Percentiles rank a stretch among this genome's conserved stretches.
phyloP scores from a whole-genome alignment of 2,329 filamentous ascomycete species.

The Fusarium sp. region DNA sequence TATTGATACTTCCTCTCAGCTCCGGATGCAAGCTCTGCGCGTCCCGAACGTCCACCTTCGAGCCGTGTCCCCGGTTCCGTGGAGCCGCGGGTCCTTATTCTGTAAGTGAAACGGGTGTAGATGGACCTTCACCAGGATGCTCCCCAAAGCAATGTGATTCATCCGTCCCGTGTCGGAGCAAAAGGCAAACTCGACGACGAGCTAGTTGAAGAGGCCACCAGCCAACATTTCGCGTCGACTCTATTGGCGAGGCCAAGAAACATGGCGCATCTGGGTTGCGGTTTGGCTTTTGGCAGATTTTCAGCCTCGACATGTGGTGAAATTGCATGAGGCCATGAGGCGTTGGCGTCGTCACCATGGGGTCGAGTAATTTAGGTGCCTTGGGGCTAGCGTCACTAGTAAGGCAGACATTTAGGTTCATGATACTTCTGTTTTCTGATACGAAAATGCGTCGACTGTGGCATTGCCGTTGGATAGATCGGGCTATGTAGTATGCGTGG shows the following conservation, averaged over 20 bases:
- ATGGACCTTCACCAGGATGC: neutral
- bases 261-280: neutral
- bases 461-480: neutral
- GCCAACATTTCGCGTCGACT: neutral
- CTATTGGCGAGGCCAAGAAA: neutral
- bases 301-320: neutral
- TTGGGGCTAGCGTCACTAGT: neutral
- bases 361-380: slow-evolving; percentile 1
- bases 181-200: neutral
- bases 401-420: neutral
- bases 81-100: neutral
- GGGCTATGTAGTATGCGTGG: too few species aligned
- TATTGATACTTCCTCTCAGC: neutral
- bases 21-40: neutral
- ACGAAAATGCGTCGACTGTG: neutral
- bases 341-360: neutral
- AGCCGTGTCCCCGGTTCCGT: neutral
- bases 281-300: neutral
- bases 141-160: neutral
- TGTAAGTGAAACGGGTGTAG: neutral
- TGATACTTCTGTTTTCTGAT: neutral
- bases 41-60: neutral
- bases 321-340: slow-evolving; percentile 11
- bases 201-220: neutral
- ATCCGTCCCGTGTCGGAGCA: neutral